phyloP scores from a whole-genome alignment of 441 rosid genomes.

The Capsella rubella region DNA sequence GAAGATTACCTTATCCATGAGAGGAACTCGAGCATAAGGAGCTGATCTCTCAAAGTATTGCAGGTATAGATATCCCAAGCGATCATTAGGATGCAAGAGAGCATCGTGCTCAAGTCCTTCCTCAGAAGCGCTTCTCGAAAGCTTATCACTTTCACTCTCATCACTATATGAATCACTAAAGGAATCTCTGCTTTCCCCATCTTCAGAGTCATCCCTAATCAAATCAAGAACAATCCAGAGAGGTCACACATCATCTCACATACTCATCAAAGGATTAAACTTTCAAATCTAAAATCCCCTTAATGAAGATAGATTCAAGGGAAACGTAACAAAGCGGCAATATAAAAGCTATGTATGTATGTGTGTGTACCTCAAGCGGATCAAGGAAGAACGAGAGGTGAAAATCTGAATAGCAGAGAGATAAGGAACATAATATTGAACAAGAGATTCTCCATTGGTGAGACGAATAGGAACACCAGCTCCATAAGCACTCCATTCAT shows the following conservation, averaged over 20 bases:
- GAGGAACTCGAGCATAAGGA: slow-evolving; percentile 94
- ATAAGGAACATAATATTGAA: slow-evolving; percentile 95
- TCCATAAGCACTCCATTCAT: slow-evolving; percentile 99
- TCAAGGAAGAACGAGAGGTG: slow-evolving; percentile 72
- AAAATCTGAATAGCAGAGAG: slow-evolving; percentile 95
- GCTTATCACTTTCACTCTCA: slow-evolving; percentile 88
- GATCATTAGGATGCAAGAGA: slow-evolving; percentile 66
- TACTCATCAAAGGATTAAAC: slow-evolving; percentile 22
- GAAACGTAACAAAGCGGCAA: background rate
- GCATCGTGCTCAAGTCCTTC: slow-evolving; percentile 81
- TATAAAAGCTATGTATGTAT: background rate
- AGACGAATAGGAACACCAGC: slow-evolving; percentile 86
- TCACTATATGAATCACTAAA: slow-evolving; percentile 85
- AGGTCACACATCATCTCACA: background rate
- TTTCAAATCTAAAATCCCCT: background rate
- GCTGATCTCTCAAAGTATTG: slow-evolving; percentile 89
- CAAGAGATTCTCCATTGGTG: slow-evolving; percentile 69
- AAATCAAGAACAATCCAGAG: background rate
- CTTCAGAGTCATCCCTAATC: slow-evolving; percentile 78
- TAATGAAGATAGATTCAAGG: too few relatives aligned
- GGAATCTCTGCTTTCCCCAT: slow-evolving; percentile 72
- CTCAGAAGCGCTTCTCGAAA: slow-evolving; percentile 83
- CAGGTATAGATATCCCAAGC: slow-evolving; percentile 77
- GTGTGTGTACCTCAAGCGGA: slow-evolving; percentile 56
- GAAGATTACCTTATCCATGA: slow-evolving; percentile 87